Conservation (phyloP, 371 early-diverging fungal genomes). For the Syncephalastrum racemosum region DNA sequence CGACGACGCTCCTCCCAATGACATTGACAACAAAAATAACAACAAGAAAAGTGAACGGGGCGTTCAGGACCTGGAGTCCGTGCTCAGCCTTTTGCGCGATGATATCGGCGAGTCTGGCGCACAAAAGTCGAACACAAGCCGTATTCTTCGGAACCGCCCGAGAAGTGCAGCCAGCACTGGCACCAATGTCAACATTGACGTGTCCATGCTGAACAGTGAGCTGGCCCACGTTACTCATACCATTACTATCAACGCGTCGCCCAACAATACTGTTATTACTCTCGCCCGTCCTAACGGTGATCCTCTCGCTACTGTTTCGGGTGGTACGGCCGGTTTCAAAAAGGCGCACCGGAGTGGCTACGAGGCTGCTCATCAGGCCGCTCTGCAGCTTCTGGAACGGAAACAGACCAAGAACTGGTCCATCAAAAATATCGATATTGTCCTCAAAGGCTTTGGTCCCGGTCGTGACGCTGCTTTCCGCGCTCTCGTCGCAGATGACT, state of each 20-base stretch:
- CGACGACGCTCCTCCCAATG: too few relatives aligned
- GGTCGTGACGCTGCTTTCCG: constrained; percentile 92
- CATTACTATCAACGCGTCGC: constrained; percentile 77
- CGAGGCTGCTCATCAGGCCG: constrained; percentile 95
- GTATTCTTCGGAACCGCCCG: too few relatives aligned
- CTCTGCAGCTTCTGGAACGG: constrained; percentile 67
- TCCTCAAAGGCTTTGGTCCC: constrained; percentile 89
- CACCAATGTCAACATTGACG: too few relatives aligned
- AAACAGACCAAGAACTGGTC: constrained; percentile 65
- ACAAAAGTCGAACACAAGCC: too few relatives aligned
- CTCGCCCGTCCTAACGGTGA: constrained; percentile 74
- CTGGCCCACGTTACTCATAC: constrained; percentile 38
- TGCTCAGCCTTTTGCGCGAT: too few relatives aligned
- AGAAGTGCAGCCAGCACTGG: too few relatives aligned
- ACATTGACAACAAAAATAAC: too few relatives aligned
- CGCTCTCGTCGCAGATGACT: constrained; percentile 72
- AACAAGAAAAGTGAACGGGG: too few relatives aligned
- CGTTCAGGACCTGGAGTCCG: too few relatives aligned
- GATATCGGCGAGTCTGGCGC: too few relatives aligned
- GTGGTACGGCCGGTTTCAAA: constrained; percentile 85
- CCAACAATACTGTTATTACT: constrained; percentile 91
- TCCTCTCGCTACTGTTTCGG: constrained; percentile 71
- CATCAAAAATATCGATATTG: constrained; percentile 69
- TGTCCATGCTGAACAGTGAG: too few relatives aligned
- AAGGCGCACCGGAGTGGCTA: constrained; percentile 88